Conservation (phyloP, 306 rosid species). For the Chamaecrista fasciculata region DNA sequence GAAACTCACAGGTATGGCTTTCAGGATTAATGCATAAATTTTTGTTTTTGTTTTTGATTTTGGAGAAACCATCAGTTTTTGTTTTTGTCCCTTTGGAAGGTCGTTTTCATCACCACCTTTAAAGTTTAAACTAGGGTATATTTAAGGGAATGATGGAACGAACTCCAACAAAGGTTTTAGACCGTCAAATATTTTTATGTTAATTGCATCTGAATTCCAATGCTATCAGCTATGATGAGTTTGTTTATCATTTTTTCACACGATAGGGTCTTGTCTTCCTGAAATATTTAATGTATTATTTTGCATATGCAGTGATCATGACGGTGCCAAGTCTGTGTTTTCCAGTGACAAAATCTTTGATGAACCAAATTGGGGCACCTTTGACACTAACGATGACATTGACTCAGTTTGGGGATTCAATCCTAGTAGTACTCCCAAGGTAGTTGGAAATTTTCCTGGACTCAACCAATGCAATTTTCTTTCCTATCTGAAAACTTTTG, state of each 20-base stretch:
- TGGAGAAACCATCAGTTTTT: not conserved
- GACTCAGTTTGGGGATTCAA: constrained; percentile 93
- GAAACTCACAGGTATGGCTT: constrained; percentile 69
- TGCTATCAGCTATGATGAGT: not conserved
- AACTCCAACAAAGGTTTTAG: constrained; percentile 1
- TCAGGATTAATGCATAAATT: constrained; percentile 17
- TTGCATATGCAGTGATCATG: constrained; percentile 61
- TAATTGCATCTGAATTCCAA: not conserved
- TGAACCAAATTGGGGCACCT: constrained; percentile 86
- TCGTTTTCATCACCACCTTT: not conserved
- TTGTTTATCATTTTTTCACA: not conserved
- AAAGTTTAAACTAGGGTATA: not conserved
- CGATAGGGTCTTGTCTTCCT: constrained; percentile 16
- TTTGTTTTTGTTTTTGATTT: not conserved
- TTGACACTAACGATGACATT: constrained; percentile 76
- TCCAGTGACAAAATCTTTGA: constrained; percentile 70
- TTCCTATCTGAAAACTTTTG: not conserved
- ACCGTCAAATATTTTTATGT: not conserved
- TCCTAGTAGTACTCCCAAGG: constrained; percentile 55
- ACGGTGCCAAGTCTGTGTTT: constrained; percentile 62
- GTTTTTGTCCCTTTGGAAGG: constrained; percentile 21
- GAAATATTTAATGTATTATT: constrained; percentile 20
- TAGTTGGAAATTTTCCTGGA: constrained; percentile 18
- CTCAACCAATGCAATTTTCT: not conserved
- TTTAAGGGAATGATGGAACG: not conserved